Evolutionary conservation across 805 yeast genomes (phyloP), one percentile per base, ranked within the genome.

Genomic region (Kuraishia capsulata): DNA sequence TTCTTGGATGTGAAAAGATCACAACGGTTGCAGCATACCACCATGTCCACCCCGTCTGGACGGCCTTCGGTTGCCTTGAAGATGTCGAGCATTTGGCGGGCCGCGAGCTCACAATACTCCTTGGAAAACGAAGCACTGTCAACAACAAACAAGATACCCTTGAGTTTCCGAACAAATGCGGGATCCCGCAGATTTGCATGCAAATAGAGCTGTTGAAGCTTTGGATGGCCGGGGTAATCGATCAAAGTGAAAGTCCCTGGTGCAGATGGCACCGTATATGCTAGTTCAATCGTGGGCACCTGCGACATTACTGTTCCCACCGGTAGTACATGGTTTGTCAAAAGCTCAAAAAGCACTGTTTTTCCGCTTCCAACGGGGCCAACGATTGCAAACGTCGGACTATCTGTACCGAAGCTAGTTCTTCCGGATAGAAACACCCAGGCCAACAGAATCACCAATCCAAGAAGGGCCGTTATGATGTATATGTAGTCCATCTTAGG

Each of bases 221-320:
- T 87, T 39, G 72, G 62, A 59, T 83, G 88, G n/a, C 97, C 96
- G 2, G 98, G 98, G 44, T 78, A 78, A 51, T 90, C 97, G 37
- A 81, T 68, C 30, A 89, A 56, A 43, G 69, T 74, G 51, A 63
- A 70, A 40, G 50, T 59, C 41, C 56, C 67, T 35, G 44, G 62
- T 2, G 59, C 59, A 5, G 59, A 51, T 9, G 74, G 73, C n/a
- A 76, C 47, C 36, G 53, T 47, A 38, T 66, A 58, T 8, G 50
- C 45, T 5, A 56, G 61, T 4, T 59, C 57, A 19, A 51, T 40
- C 49, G 64, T 73, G n/a, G 71, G 64, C 37, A 65, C 72, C 43
- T 71, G 73, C 0, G 81, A 73, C 33, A 65, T 71, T 2, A 77
- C 78, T 2, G 76, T 70, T 16, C 44, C 38, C 11, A 37, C 33